Base-by-base conservation (phyloP, 2,329 filamentous ascomycete species). In the Tolypocladium sp. region DNA sequence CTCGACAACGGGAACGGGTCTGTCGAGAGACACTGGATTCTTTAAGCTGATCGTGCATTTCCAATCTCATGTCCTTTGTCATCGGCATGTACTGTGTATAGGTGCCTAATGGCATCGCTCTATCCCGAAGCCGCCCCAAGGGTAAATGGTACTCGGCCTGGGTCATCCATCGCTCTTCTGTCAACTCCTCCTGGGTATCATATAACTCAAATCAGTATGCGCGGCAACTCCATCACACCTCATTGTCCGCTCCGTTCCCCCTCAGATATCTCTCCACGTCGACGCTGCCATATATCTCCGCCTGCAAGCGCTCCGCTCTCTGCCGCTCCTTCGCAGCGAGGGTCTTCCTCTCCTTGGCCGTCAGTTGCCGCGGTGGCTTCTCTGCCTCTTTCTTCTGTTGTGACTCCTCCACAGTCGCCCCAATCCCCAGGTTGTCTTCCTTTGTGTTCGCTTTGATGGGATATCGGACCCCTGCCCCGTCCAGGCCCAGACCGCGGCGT, bases 221-320 rank as follows among this genome's bases (percentile, higher is more conserved):
- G 10, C 33, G 27, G 4, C 40, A 12, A 3, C 57, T 37, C 52
- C 30, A 8, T 56, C 38, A 53, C 13, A 51, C 20, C 37, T 42
- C 56, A 30, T 42, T 41, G 37, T 56, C 56, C 9, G 52, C 37
- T 20, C 52, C 59, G 35, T 69, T 63, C 3, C 73, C 72, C 54
- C 86, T 82, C 22, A 95, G 73, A 69, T 95, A 94, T 68, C 80
- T 84, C 66, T 92, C 84, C 58, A 95, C 76, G 64, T 93, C 88
- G n/a, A 89, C 82, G 64, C 83, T 86, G 25, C 83, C 81, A 72
- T 90, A 93, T 62, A 96, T 88, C 74, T 90, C 80, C 65, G 84
- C 79, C 63, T 86, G 81, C 60, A 96, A 70, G 66, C 75, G 84
- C 61, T 89, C 83, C 22, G 81, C 79, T 62, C 79, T 86, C 69